Base-by-base conservation (phyloP, 148 eudicot genomes). In the Vaccinium macrocarpon region DNA sequence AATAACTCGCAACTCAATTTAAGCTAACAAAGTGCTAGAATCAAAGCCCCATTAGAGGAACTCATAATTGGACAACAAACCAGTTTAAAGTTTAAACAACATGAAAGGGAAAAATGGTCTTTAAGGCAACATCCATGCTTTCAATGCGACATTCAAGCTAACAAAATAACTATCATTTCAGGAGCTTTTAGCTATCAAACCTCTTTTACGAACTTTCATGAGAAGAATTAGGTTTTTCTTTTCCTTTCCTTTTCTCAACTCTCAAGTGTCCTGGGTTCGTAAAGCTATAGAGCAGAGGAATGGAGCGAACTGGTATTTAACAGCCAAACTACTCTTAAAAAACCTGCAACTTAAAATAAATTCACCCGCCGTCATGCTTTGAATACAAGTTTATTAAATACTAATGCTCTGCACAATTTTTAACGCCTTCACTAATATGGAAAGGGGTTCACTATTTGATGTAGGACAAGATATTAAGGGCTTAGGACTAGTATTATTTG, bases 1-100 rank as follows among this genome's bases (percentile, higher is more conserved):
- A 27, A 32, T 59, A 32, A 53, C 46, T 55, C 48, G 18, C 18
- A 18, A 72, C 84, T 52, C 23, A 66, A 14, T 14, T 83, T 55
- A 74, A 83, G 52, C 84, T 32, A 6, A 19, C 11, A 74, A 83
- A 73, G 76, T 23, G 18, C 84, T 38, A 25, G 57, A 14, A 71
- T 71, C 75, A 8, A 71, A 73, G 2, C 49, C 49, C 21, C n/a
- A 7, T 72, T 35, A 73, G 3, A 38, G 46, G 51, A 38, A 61
- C 9, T 73, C 6, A 73, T 42, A 14, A 38, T 38, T 42, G 50
- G 77, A 38, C 48, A 18, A 51, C 6, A 73, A 18, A 73, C 23
- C 50, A 42, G 10, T 73, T 12, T 15, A 38, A 35, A 73, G 10
- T 73, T 27, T 16, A 38, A 35, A 73, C 77, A 14, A 19, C 48